Base-by-base conservation (phyloP, 495 filamentous ascomycete genomes). In the Venustampulla echinocandica region DNA sequence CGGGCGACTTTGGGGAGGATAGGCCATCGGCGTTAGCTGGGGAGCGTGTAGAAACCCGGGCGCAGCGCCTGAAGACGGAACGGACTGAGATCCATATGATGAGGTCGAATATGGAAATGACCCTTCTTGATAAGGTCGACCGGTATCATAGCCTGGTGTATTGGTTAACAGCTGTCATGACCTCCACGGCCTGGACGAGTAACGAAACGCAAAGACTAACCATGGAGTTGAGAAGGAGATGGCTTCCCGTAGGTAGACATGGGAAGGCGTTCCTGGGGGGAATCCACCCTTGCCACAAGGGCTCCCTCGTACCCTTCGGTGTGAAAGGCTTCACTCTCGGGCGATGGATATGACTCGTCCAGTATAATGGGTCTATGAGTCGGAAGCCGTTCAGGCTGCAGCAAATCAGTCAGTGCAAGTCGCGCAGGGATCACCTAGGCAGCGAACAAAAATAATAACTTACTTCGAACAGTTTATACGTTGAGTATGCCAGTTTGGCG, bases 191-290 rank as follows among this genome's bases (percentile, higher is more conserved):
- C n/a, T n/a, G n/a, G n/a, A n/a, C n/a, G 58, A 46, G 59, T 49
- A 43, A 47, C 53, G 27, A 37, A 58, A 46, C 54, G 53, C 46
- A n/a, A n/a, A 17, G 50, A 70, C 70, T 63, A 58, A 74, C 70
- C 65, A 56, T 66, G 67, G 42, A 68, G 42, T 20, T 51, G 49
- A 55, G 65, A 64, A 34, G 60, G 65, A 59, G 67, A 64, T 25
- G 63, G 49, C 60, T 76, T 76, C 56, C 64, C 66, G 69, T 75
- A 76, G 52, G 64, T 66, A 63, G 75, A 72, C 75, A 78, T 78
- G 54, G 70, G 70, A 65, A 66, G 52, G 35, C 65, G 46, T 51
- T 59, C 60, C 48, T 61, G 60, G 49, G 62, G 60, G 49, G 60
- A 63, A 49, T 60, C 58, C 50, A 52, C 51, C 55, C 62, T 62